phyloP scores from a whole-genome alignment of 306 rosid species.

The Aeschynomene evenia region DNA sequence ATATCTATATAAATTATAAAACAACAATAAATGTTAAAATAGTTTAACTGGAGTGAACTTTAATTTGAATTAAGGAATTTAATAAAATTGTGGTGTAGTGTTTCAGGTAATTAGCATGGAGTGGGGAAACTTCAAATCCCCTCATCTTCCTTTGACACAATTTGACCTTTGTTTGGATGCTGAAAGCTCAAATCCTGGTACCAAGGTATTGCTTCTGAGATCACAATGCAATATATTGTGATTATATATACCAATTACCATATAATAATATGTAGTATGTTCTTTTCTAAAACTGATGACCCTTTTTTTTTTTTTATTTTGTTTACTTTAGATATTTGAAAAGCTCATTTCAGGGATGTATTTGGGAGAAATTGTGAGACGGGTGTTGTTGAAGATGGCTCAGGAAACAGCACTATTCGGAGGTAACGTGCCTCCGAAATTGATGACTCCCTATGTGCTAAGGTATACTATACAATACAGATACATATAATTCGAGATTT shows the following conservation, averaged over 20 bases:
- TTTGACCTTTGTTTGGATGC: constrained; percentile 56
- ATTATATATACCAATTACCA: background rate
- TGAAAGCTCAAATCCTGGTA: constrained; percentile 59
- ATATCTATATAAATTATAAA: too few relatives aligned
- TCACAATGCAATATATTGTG: background rate
- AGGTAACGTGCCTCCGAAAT: constrained; percentile 44
- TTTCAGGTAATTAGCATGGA: constrained; percentile 64
- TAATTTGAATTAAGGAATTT: constrained; percentile 15
- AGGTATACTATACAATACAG: constrained; percentile 51
- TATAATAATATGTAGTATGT: background rate
- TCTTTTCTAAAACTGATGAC: background rate
- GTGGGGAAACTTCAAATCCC: constrained; percentile 61
- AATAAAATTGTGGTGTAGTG: constrained; percentile 21
- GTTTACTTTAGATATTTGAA: constrained; percentile 42
- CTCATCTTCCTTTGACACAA: constrained; percentile 56
- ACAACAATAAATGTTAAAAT: too few relatives aligned
- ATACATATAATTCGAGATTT: background rate
- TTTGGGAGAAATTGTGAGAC: constrained; percentile 70
- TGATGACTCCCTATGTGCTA: constrained; percentile 51
- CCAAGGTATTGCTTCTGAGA: constrained; percentile 37
- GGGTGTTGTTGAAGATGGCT: constrained; percentile 57
- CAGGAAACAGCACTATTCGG: constrained; percentile 64
- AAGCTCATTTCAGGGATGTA: constrained; percentile 63
- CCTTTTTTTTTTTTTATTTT: background rate
- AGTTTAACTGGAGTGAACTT: too few relatives aligned